Evolutionary conservation across 768 basidiomycete genomes (phyloP), one percentile per base, ranked within the genome.

Genomic region (Russula brevipes): DNA sequence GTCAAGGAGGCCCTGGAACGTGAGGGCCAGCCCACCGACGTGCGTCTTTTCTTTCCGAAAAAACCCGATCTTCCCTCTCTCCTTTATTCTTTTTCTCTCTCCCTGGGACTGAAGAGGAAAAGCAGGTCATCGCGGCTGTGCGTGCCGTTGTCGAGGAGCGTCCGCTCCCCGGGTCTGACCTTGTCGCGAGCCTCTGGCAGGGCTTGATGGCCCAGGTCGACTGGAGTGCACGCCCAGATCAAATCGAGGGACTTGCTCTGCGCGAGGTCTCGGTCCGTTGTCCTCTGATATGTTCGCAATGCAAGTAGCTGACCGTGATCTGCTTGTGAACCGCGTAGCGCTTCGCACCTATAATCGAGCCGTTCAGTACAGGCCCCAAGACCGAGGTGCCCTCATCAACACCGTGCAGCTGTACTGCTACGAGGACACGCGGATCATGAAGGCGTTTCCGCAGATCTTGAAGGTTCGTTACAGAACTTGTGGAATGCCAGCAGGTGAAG

Each of bases 341-440:
- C 82, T 88, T 86, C 72, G 81, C 89, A 10, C 83, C 89, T 14
- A 84, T 98, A 61, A 79, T 99, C 57, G 92, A 94, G 75, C 85
- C 91, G 38, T 99, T 99, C 80, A 92, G 88, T 72, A 82, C 85
- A 63, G 85, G 86, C 57, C 84, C 93, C 19, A 95, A 95, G 76
- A 90, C 91, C 24, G 86, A 99, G 76, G 91, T 99, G 86, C 90
- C 38, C 83, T 99, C 59, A 94, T 99, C 76, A 98, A 98, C 74
- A 84, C 88, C 56, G 92, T 96, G 6, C 96, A 99, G 78, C 82
- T 92, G 67, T 91, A 96, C 78, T 95, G 92, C 75, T 97, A 98
- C 75, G 93, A 96, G 77, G 93, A 98, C 72, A 95, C 94, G 31
- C 89, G 91, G 61, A 83, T 96, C 71, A 95, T 94, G 76, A 94